Evolutionary conservation across 2,329 filamentous ascomycete genomes (phyloP).

Genomic region (Fusarium drepaniforme): DNA sequence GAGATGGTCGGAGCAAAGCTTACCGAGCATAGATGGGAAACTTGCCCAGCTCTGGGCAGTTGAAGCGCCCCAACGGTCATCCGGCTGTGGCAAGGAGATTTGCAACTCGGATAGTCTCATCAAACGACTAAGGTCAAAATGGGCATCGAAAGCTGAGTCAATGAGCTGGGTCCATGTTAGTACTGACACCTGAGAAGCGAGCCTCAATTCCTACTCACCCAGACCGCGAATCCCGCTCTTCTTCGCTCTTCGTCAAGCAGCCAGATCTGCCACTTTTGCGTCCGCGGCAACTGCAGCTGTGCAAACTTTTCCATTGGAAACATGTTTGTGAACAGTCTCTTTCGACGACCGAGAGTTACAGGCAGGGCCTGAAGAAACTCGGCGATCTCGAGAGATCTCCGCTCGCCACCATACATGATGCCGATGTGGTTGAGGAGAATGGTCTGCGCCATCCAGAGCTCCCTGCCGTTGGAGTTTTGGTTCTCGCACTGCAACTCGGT

Average conservation of each 20-base stretch:
- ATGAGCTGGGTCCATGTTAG: not conserved
- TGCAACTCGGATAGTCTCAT: slow-evolving; percentile 14
- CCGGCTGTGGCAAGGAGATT: slow-evolving; percentile 7
- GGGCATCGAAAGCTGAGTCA: not conserved
- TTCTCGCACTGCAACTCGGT: not conserved
- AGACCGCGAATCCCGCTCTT: slow-evolving; percentile 10
- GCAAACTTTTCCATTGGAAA: slow-evolving; percentile 15
- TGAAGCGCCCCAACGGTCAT: slow-evolving; percentile 10
- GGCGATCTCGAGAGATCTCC: slow-evolving; percentile 10
- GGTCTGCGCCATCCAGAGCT: slow-evolving; percentile 17
- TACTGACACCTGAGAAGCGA: not conserved
- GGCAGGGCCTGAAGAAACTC: slow-evolving; percentile 6
- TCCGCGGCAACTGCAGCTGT: slow-evolving; percentile 4
- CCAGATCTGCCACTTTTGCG: slow-evolving; percentile 16
- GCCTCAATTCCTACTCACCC: not conserved
- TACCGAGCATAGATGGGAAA: not conserved
- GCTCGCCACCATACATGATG: slow-evolving; percentile 2
- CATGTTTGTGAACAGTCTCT: slow-evolving; percentile 12
- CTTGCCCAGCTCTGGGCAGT: slow-evolving; percentile 7
- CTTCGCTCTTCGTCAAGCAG: slow-evolving; percentile 5
- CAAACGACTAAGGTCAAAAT: slow-evolving; percentile 6
- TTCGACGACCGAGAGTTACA: not conserved
- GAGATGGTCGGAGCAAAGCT: not conserved
- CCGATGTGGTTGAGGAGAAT: slow-evolving; percentile 9
- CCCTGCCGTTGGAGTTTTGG: slow-evolving; percentile 3